Conservation (phyloP, 2,329 filamentous ascomycete species). For the Venturia pyrina region DNA sequence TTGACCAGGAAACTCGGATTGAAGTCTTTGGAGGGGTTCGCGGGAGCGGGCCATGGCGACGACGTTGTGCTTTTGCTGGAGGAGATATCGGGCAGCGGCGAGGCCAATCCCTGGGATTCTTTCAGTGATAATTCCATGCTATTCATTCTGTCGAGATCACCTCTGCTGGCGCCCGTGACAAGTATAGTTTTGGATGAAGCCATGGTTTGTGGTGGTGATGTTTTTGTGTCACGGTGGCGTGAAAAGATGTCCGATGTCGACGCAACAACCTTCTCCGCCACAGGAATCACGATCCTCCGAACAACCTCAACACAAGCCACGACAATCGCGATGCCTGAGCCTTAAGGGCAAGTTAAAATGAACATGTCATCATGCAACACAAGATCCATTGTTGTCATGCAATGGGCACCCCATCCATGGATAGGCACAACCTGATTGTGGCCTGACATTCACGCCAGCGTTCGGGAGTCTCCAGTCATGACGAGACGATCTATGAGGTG, state of each 20-base stretch:
- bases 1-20: slow-evolving; percentile 38
- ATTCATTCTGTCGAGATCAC: slow-evolving; percentile 22
- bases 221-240: neutral
- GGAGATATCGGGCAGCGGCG: slow-evolving; percentile 49
- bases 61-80: slow-evolving; percentile 44
- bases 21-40: slow-evolving; percentile 40
- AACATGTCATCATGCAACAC: neutral
- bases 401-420: neutral
- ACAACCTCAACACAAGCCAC: neutral
- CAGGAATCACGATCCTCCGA: neutral
- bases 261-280: neutral
- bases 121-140: neutral
- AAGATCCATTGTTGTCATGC: neutral
- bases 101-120: slow-evolving; percentile 45
- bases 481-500: neutral
- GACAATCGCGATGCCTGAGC: neutral
- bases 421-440: neutral
- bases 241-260: neutral
- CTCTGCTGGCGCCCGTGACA: slow-evolving; percentile 53
- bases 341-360: neutral
- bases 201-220: neutral
- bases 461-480: neutral
- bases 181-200: slow-evolving; percentile 34
- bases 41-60: slow-evolving; percentile 48
- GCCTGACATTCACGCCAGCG: neutral